Percentiles rank a stretch among this genome's conserved stretches.
Evolutionary conservation across 371 early-diverging fungal species (phyloP).

Genomic region (Mortierella sp.): DNA sequence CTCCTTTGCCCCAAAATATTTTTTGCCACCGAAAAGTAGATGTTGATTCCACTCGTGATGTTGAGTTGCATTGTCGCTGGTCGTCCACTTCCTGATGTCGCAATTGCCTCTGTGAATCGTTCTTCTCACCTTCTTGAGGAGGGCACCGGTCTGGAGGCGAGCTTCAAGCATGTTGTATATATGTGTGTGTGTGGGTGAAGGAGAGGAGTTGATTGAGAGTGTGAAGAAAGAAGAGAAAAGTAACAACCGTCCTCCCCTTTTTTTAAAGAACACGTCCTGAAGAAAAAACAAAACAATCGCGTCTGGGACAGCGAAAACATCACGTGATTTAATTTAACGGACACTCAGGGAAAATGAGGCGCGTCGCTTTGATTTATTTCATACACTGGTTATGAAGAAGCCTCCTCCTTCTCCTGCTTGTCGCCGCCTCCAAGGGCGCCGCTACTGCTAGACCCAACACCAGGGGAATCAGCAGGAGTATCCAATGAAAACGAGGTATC

Average conservation of each 20-base stretch:
- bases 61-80: background rate
- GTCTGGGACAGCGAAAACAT: background rate
- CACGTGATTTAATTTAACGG: slow-evolving; percentile 8
- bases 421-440: background rate
- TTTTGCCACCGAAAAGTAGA: slow-evolving; percentile 8
- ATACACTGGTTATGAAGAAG: background rate
- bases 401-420: background rate
- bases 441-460: background rate
- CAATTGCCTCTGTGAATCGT: background rate
- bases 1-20: background rate
- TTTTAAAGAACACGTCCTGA: slow-evolving; percentile 16
- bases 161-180: slow-evolving; percentile 82
- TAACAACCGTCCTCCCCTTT: background rate
- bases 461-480: slow-evolving; percentile 29
- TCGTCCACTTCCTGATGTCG: background rate
- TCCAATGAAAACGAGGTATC: slow-evolving; percentile 23
- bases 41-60: background rate
- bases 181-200: slow-evolving; percentile 4
- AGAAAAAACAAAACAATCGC: slow-evolving; percentile 15
- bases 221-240: slow-evolving; percentile 17
- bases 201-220: background rate
- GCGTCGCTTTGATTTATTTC: background rate
- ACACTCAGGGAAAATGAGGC: background rate
- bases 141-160: slow-evolving; percentile 80
- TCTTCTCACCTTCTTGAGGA: slow-evolving; percentile 78